Evolutionary conservation across 2,329 filamentous ascomycete species (phyloP).

Genomic region (Endoconidiophora laricicola): DNA sequence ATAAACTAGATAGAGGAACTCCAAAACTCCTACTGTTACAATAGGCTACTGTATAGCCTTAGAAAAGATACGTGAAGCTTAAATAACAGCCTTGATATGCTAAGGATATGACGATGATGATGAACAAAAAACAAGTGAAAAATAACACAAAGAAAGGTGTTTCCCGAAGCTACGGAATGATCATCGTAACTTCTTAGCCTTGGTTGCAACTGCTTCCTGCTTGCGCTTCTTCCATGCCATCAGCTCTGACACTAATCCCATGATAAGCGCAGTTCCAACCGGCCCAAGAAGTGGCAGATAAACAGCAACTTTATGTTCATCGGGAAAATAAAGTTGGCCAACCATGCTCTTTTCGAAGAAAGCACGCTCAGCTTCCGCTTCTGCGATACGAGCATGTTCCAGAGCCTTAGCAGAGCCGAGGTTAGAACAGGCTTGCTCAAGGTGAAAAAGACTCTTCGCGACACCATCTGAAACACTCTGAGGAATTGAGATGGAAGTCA

Average conservation of each 20-base stretch:
- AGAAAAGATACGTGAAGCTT: too few relatives aligned
- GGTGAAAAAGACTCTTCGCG: constrained; percentile 57
- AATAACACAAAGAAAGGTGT: background rate
- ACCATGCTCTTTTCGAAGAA: constrained; percentile 99
- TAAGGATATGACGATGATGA: background rate
- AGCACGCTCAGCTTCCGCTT: constrained; percentile 75
- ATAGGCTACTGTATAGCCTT: background rate
- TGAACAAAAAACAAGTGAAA: background rate
- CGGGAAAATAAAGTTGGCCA: constrained; percentile 92
- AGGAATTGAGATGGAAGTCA: constrained; percentile 85
- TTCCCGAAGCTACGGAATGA: background rate
- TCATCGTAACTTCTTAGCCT: constrained; percentile 23
- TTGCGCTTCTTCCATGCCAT: constrained; percentile 40
- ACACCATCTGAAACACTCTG: constrained; percentile 74
- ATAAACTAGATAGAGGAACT: background rate
- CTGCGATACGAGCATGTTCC: constrained; percentile 66
- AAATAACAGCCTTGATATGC: background rate
- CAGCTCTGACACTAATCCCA: constrained; percentile 69
- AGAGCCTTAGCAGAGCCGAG: constrained; percentile 53
- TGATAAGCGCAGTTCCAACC: constrained; percentile 72
- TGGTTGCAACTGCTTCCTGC: constrained; percentile 24
- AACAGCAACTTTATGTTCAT: constrained; percentile 95
- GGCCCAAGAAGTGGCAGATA: constrained; percentile 85
- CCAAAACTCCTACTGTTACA: background rate
- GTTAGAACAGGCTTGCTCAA: constrained; percentile 59